Evolutionary conservation across 805 yeast genomes (phyloP).

Genomic region (Myxozyma lipomycoides): DNA sequence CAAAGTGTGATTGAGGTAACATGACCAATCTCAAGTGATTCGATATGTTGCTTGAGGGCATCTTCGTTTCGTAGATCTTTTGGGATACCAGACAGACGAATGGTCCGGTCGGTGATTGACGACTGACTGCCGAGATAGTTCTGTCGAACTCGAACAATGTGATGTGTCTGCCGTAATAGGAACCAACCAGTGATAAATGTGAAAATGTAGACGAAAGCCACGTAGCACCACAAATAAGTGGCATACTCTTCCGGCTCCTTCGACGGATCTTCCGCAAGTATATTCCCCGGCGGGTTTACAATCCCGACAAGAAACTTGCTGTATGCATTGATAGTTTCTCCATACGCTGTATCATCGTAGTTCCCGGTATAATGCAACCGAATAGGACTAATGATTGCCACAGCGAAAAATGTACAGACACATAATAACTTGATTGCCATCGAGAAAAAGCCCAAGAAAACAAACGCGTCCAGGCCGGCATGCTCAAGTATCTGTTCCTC

Average conservation of each 20-base stretch:
- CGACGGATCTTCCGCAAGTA: background rate
- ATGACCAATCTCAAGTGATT: constrained; percentile 71
- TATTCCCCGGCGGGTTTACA: background rate
- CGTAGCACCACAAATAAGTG: constrained; percentile 78
- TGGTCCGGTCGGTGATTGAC: constrained; percentile 87
- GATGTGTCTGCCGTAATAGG: constrained; percentile 63
- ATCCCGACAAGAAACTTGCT: background rate
- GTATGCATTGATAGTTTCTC: background rate
- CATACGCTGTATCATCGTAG: constrained; percentile 44
- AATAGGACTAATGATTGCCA: constrained; percentile 76
- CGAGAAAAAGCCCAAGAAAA: constrained; percentile 83
- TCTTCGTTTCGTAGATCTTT: constrained; percentile 67
- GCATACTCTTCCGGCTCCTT: constrained; percentile 44
- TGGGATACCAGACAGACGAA: constrained; percentile 80
- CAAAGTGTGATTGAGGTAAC: constrained; percentile 76
- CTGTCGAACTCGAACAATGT: constrained; percentile 76
- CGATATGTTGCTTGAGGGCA: constrained; percentile 70
- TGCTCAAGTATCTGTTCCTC: constrained; percentile 78
- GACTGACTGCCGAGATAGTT: constrained; percentile 75
- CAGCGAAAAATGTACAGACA: constrained; percentile 63
- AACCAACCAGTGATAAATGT: constrained; percentile 61
- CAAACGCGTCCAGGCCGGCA: constrained; percentile 94
- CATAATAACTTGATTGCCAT: constrained; percentile 72
- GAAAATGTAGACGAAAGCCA: constrained; percentile 79
- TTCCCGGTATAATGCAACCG: constrained; percentile 78